Base-by-base conservation (phyloP, 768 basidiomycete species). In the Daedalea quercina region DNA sequence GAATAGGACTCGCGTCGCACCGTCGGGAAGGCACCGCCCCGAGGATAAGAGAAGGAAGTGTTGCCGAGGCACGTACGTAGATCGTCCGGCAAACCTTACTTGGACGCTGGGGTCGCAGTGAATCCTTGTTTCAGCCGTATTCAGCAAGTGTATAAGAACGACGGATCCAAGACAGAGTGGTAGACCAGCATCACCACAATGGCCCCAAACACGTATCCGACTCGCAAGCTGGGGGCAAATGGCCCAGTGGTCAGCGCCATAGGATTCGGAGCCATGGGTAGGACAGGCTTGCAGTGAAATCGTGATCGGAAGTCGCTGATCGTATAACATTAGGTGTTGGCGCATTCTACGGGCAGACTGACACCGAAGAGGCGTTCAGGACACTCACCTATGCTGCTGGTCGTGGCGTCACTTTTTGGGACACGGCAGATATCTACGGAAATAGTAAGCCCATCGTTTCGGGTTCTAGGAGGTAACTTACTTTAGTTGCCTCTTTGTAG, bases 381-480 rank as follows among this genome's bases (percentile, higher is more conserved):
- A 35, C 34, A 35, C 34, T 79, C 34, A 63, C 77, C 13, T 76
- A 79, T 48, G 67, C 71, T 0, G 67, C 71, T 42, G 67, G 71
- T 42, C 49, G 46, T 2, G 76, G 76, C 3, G 73, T 69, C 55
- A 78, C 68, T 0, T 69, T 71, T 54, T 78, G 75, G 76, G 77
- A 79, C 55, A 73, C 73, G 0, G 70, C 76, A 4, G 70, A 76
- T 51, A 41, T 68, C 17, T 79, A 77, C 43, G 68, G 63, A 17
- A 68, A 69, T 56, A 68, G 63, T 35, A n/a, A 35, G 34, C 9
- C 8, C 17, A 35, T 35, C 34, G 34, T 35, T 17, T 35, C 17
- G 9, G 8, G 17, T 35, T 35, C 9, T 17, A n/a, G n/a, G 9
- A 17, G 34, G 34, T 9, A 8, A 35, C 34, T 35, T 17, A 35